phyloP scores from a whole-genome alignment of 352 stramenopile species.

The Peronosclerospora sorghi region DNA sequence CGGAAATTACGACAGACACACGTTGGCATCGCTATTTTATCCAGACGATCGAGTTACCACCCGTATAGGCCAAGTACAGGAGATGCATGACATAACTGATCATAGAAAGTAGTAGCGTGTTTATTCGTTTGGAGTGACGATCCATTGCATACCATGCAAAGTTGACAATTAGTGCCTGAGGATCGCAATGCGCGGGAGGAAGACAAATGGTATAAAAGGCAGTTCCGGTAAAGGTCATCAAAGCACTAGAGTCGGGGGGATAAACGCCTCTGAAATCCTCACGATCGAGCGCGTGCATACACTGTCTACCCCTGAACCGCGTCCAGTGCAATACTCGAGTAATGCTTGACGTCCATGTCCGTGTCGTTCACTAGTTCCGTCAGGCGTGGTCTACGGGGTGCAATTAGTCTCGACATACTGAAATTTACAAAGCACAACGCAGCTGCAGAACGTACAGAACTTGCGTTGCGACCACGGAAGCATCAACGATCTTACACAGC shows the following conservation, averaged over 20 bases:
- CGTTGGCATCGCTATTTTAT: slow-evolving; percentile 94
- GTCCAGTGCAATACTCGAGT: slow-evolving; percentile 72
- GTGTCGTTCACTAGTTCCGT: slow-evolving; percentile 65
- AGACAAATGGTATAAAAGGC: too few relatives aligned
- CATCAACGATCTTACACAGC: slow-evolving; percentile 70
- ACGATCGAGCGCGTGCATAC: slow-evolving; percentile 21
- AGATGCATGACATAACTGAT: not conserved
- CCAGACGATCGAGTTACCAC: slow-evolving; percentile 45
- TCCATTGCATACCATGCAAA: too few relatives aligned
- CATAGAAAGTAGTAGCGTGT: not conserved
- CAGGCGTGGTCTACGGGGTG: slow-evolving; percentile 48
- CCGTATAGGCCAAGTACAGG: slow-evolving; percentile 19
- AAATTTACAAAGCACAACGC: not conserved
- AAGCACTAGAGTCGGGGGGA: slow-evolving; percentile 7
- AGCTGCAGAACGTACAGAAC: slow-evolving; percentile 37
- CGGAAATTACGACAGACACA: slow-evolving; percentile 89
- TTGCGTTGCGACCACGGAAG: slow-evolving; percentile 53
- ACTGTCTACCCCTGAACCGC: slow-evolving; percentile 49
- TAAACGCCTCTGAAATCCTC: slow-evolving; percentile 12
- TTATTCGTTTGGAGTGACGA: too few relatives aligned
- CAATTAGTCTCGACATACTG: slow-evolving; percentile 1
- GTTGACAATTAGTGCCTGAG: too few relatives aligned
- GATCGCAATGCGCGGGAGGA: too few relatives aligned
- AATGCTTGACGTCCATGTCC: slow-evolving; percentile 83
- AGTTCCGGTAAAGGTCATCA: not conserved